Evolutionary conservation across 1,284 basidiomycete genomes (phyloP).

Genomic region (Entoloma clypeatum): DNA sequence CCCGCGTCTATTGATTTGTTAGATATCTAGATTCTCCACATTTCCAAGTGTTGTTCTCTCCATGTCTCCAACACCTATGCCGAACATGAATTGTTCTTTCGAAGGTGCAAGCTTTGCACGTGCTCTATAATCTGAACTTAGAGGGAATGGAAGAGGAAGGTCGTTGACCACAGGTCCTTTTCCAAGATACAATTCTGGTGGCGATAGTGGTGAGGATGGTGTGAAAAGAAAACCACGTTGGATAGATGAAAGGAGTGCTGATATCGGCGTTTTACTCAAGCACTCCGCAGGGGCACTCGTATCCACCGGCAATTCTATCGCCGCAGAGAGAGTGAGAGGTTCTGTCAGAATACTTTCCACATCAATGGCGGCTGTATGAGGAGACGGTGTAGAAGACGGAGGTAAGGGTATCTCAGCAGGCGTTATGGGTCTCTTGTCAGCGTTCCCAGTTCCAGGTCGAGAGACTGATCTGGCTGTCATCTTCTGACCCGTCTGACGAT

Average conservation of each 20-base stretch:
- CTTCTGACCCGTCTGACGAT: background rate
- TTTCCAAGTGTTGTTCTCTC: constrained; percentile 10
- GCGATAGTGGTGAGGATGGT: constrained; percentile 55
- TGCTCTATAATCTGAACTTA: constrained; percentile 5
- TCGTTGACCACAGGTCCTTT: constrained; percentile 5
- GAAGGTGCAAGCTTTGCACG: constrained; percentile 5
- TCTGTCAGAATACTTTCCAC: constrained; percentile 10
- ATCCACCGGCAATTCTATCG: background rate
- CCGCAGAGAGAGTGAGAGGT: constrained; percentile 14
- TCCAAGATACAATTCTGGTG: constrained; percentile 45
- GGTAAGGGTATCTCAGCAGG: constrained; percentile 20
- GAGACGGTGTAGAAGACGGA: constrained; percentile 17
- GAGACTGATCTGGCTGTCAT: constrained; percentile 6
- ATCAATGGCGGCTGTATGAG: background rate
- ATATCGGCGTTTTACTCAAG: constrained; percentile 55
- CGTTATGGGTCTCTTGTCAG: constrained; percentile 4
- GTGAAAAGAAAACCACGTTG: constrained; percentile 65
- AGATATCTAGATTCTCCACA: constrained; percentile 15
- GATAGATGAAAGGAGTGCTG: constrained; percentile 62
- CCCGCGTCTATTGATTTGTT: too few relatives aligned
- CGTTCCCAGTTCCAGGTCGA: background rate
- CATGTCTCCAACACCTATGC: constrained; percentile 9
- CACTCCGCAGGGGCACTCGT: background rate
- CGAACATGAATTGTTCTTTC: constrained; percentile 18
- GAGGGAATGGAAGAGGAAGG: constrained; percentile 7